phyloP scores from a whole-genome alignment of 306 rosid genomes.

The Sicyos baderoa region DNA sequence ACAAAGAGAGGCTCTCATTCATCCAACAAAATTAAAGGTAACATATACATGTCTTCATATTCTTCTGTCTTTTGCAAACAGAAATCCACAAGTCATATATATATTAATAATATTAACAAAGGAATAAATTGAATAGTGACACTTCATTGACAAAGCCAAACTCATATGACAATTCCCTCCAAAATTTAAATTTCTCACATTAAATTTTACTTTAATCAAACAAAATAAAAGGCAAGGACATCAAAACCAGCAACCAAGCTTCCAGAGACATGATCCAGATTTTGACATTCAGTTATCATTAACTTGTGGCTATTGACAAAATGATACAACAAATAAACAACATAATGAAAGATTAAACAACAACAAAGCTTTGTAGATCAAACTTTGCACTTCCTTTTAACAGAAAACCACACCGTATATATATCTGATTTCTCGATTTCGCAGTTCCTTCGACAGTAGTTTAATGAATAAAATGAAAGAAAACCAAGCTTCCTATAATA shows the following conservation, averaged over 20 bases:
- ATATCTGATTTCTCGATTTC: slow-evolving; percentile 4
- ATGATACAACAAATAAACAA: background rate
- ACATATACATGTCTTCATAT: background rate
- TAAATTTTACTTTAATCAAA: background rate
- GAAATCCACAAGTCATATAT: background rate
- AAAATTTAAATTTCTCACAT: background rate
- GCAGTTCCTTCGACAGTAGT: background rate
- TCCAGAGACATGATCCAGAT: background rate
- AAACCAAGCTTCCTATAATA: slow-evolving; percentile 5
- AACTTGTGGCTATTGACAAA: background rate
- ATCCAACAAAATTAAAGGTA: background rate
- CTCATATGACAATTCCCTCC: background rate
- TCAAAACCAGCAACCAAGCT: background rate
- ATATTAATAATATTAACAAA: background rate
- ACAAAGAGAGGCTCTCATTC: background rate
- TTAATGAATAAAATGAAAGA: slow-evolving; percentile 15
- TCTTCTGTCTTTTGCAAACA: background rate
- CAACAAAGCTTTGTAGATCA: background rate
- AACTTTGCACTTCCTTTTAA: background rate
- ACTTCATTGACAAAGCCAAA: background rate
- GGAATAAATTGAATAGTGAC: background rate
- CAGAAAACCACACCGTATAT: background rate
- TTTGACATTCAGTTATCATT: no score
- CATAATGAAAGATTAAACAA: background rate
- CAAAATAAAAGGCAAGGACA: background rate